Percentiles rank a stretch among this genome's conserved stretches.
Evolutionary conservation across 2,329 filamentous ascomycete genomes (phyloP).

Genomic region (Talaromyces sp.): DNA sequence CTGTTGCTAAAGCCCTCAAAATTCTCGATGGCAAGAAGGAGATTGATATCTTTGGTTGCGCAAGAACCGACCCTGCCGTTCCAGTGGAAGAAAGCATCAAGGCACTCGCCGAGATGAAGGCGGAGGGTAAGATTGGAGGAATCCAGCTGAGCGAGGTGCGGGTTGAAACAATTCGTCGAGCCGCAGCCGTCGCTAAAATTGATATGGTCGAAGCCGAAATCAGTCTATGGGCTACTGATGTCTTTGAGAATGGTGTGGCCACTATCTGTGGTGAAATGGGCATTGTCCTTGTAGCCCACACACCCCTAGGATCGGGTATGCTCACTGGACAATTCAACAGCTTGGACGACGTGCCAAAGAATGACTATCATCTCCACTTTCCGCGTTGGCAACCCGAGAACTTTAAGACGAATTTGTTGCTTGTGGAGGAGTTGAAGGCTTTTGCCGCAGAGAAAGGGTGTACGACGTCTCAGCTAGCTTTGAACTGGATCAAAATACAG

Average conservation of each 20-base stretch:
- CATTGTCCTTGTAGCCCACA: slow-evolving; percentile 59
- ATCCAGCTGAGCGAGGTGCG: slow-evolving; percentile 44
- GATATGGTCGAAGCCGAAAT: slow-evolving; percentile 60
- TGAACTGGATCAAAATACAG: slow-evolving; percentile 44
- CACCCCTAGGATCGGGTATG: slow-evolving; percentile 57
- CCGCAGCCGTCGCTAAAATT: slow-evolving; percentile 51
- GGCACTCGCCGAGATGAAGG: slow-evolving; percentile 36
- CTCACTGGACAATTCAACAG: slow-evolving; percentile 50
- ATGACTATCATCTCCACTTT: slow-evolving; percentile 42
- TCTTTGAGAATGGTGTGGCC: slow-evolving; percentile 57
- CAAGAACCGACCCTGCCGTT: slow-evolving; percentile 53
- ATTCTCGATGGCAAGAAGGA: slow-evolving; percentile 41
- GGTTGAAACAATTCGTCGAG: slow-evolving; percentile 43
- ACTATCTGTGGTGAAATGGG: slow-evolving; percentile 53
- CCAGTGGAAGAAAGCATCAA: slow-evolving; percentile 48
- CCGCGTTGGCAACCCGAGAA: slow-evolving; percentile 52
- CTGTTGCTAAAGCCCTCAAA: slow-evolving; percentile 55
- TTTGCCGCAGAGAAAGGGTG: slow-evolving; percentile 44
- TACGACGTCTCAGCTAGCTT: slow-evolving; percentile 46
- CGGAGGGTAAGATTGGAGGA: slow-evolving; percentile 44
- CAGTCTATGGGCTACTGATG: slow-evolving; percentile 55
- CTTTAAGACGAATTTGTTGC: slow-evolving; percentile 49
- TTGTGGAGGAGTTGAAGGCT: slow-evolving; percentile 45
- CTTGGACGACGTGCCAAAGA: slow-evolving; percentile 45
- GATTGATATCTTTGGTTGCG: slow-evolving; percentile 59